Evolutionary conservation across 2,329 filamentous ascomycete genomes (phyloP).

Genomic region (Fusarium xylarioides): DNA sequence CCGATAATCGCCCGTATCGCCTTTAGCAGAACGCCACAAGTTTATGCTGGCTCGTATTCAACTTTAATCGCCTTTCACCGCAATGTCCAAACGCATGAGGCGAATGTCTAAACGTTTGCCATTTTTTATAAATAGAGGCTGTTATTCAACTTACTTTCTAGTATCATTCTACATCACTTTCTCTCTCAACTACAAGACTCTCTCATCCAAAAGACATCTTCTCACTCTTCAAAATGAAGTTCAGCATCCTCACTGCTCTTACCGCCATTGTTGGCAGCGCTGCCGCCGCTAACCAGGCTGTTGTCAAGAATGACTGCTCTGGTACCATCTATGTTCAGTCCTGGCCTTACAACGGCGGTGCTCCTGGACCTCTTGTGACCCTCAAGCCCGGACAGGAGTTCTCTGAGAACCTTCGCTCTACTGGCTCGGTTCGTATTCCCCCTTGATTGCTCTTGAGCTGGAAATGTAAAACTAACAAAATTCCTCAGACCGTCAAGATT

Average conservation of each 20-base stretch:
- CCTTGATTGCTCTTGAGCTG: no score
- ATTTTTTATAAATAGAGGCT: neutral
- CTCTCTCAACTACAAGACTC: neutral
- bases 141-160: neutral
- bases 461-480: no score
- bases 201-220: neutral
- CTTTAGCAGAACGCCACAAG: neutral
- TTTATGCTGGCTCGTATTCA: neutral
- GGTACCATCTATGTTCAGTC: slow-evolving; percentile 51
- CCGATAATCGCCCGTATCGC: neutral
- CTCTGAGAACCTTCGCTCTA: slow-evolving; percentile 46
- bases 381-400: slow-evolving; percentile 48
- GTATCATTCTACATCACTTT: neutral
- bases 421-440: no score
- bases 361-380: slow-evolving; percentile 47
- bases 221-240: slow-evolving; percentile 44
- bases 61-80: neutral
- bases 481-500: slow-evolving; percentile 55
- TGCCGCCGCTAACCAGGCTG: slow-evolving; percentile 47
- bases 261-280: slow-evolving; percentile 45
- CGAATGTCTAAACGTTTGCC: neutral
- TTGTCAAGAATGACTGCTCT: slow-evolving; percentile 50
- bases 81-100: neutral
- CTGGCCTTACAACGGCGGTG: slow-evolving; percentile 46
- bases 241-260: slow-evolving; percentile 36